phyloP scores from a whole-genome alignment of 768 basidiomycete species.

The Vishniacozyma victoriae region DNA sequence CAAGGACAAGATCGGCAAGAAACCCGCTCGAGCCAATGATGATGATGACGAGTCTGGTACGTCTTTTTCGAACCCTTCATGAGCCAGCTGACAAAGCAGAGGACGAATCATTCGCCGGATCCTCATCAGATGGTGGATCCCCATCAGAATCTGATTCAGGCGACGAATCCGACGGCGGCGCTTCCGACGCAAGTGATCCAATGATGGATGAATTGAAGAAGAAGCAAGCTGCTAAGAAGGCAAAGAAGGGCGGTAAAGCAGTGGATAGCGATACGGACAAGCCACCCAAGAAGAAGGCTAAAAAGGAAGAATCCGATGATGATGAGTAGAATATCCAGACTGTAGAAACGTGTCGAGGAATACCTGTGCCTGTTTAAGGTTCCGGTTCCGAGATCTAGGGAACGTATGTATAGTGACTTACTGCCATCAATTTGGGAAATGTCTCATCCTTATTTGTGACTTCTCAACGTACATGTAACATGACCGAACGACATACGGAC shows the following conservation, averaged over 20 bases:
- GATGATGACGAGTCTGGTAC: constrained; percentile 45
- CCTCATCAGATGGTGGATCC: constrained; percentile 79
- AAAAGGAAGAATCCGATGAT: constrained; percentile 37
- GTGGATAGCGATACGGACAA: constrained; percentile 28
- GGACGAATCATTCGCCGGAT: constrained; percentile 90
- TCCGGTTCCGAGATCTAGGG: too few relatives aligned
- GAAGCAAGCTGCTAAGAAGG: constrained; percentile 34
- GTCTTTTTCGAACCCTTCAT: constrained; percentile 1
- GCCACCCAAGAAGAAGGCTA: constrained; percentile 41
- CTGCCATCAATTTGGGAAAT: too few relatives aligned
- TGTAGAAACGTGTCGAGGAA: too few relatives aligned
- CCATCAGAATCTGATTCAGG: constrained; percentile 66
- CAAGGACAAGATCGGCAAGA: constrained; percentile 55
- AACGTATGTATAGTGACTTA: too few relatives aligned
- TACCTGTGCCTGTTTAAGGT: too few relatives aligned
- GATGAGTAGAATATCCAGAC: too few relatives aligned
- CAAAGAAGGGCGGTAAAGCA: constrained; percentile 6
- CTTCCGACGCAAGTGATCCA: constrained; percentile 37
- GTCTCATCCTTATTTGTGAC: too few relatives aligned
- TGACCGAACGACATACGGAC: too few relatives aligned
- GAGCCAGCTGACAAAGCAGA: constrained; percentile 28
- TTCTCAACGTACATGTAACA: too few relatives aligned
- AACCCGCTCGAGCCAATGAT: constrained; percentile 52
- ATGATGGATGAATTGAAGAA: constrained; percentile 44
- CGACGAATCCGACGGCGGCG: constrained; percentile 42